A percentile compares a stretch with the other conserved stretches of the same genome.
phyloP scores from a whole-genome alignment of 2,329 filamentous ascomycete genomes.

The Penicillium sp. region DNA sequence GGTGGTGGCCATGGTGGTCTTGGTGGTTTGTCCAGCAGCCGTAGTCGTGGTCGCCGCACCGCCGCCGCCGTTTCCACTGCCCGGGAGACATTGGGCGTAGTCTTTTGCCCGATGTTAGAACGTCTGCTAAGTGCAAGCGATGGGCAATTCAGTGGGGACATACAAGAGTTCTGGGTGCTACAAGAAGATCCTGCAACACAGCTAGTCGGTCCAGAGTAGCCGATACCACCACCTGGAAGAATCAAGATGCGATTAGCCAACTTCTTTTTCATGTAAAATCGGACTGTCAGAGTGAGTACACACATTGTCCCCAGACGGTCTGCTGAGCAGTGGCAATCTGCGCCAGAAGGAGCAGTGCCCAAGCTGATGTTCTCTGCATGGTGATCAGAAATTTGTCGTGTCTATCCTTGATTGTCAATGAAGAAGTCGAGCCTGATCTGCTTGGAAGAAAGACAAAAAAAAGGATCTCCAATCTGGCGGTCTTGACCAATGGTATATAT shows the following conservation, averaged over 20 bases:
- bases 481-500: no score
- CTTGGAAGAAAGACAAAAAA: no score
- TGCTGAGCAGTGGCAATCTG: slow-evolving; percentile 4
- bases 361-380: slow-evolving; percentile 1
- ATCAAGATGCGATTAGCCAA: background rate
- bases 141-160: background rate
- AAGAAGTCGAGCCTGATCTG: no score
- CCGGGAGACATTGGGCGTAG: slow-evolving; percentile 8
- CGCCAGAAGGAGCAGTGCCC: background rate
- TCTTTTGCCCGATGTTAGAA: slow-evolving; percentile 1
- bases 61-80: background rate
- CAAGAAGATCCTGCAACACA: slow-evolving; percentile 6
- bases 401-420: no score
- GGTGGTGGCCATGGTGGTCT: background rate
- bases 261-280: no score
- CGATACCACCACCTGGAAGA: slow-evolving; percentile 7
- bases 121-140: background rate
- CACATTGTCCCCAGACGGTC: slow-evolving; percentile 7
- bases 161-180: slow-evolving; percentile 9
- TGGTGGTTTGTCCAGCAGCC: background rate
- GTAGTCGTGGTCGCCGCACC: background rate
- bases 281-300: background rate
- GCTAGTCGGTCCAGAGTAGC: slow-evolving; percentile 6
- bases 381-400: background rate
- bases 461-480: no score